Percentiles rank a stretch among this genome's conserved stretches.
These are phyloP conservation scores for Saturnispora sekii DNA, from an alignment of 805 yeast species.

Conservation along the genomic window DNA sequence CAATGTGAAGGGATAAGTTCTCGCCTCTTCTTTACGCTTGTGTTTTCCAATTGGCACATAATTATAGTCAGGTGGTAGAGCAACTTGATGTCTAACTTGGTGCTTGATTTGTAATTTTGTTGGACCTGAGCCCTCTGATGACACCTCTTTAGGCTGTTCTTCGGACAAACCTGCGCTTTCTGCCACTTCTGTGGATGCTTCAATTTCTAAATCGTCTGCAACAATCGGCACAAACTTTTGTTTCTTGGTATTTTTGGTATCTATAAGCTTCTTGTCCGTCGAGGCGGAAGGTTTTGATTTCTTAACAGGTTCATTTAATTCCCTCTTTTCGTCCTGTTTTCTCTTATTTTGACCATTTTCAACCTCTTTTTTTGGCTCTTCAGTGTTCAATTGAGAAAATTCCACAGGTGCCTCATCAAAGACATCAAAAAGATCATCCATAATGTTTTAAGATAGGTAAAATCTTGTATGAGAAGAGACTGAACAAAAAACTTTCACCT, in stretches of 20 bases:
- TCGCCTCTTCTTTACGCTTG: conserved; percentile 65
- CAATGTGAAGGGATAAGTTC: conserved; percentile 82
- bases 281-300: conserved; percentile 18
- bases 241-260: conserved; percentile 30
- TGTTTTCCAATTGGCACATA: conserved; percentile 86
- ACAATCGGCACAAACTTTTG: conserved; percentile 52
- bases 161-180: conserved; percentile 57
- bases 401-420: conserved; percentile 44
- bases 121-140: conserved; percentile 2
- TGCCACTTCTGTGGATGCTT: conserved; percentile 82
- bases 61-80: conserved; percentile 85
- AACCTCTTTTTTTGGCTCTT: background rate
- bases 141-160: conserved; percentile 28
- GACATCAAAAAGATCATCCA: conserved; percentile 54
- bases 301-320: conserved; percentile 13
- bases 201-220: conserved; percentile 79
- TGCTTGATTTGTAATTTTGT: conserved; percentile 60
- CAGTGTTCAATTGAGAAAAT: conserved; percentile 16
- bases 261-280: conserved; percentile 22
- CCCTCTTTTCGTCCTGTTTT: conserved; percentile 1
- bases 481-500: background rate
- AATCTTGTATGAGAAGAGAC: background rate
- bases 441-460: conserved; percentile 4
- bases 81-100: conserved; percentile 96
- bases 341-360: background rate